phyloP scores from a whole-genome alignment of 257 asterid genomes.

The Thymus quinquecostatus region DNA sequence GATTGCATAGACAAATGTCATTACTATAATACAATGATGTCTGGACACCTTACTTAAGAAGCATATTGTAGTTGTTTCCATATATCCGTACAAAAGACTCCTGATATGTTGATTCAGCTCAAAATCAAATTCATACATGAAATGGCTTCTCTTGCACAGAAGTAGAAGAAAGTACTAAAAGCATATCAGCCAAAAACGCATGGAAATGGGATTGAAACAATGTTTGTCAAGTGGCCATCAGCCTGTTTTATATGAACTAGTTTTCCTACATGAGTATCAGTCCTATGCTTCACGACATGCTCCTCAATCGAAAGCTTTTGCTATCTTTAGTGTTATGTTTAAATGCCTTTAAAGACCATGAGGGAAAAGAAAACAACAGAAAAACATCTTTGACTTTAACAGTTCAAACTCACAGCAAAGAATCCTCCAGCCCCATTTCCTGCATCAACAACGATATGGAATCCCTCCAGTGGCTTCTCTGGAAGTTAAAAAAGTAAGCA shows the following conservation, averaged over 20 bases:
- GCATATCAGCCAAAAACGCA: neutral
- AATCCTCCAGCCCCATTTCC: constrained; percentile 99
- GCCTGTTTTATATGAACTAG: neutral
- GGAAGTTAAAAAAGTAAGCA: constrained; percentile 37
- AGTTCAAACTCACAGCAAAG: constrained; percentile 75
- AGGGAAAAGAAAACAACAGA: constrained; percentile 10
- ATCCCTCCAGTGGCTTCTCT: constrained; percentile 97
- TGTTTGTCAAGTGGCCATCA: constrained; percentile 5
- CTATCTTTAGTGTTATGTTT: neutral
- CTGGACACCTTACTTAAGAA: constrained; percentile 10
- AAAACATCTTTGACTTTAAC: constrained; percentile 2
- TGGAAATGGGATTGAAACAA: constrained; percentile 18
- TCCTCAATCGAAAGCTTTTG: neutral
- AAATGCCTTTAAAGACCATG: neutral
- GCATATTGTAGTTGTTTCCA: constrained; percentile 17
- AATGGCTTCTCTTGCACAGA: constrained; percentile 13
- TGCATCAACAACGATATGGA: constrained; percentile 98
- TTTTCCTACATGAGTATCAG: constrained; percentile 3
- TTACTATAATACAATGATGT: constrained; percentile 3
- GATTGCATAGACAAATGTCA: neutral
- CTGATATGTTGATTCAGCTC: constrained; percentile 14
- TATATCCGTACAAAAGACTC: constrained; percentile 2
- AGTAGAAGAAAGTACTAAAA: constrained; percentile 3
- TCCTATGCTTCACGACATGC: constrained; percentile 5
- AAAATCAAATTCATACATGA: neutral